Evolutionary conservation across 139 green algal species (phyloP).

Genomic region (Volvox africanus): DNA sequence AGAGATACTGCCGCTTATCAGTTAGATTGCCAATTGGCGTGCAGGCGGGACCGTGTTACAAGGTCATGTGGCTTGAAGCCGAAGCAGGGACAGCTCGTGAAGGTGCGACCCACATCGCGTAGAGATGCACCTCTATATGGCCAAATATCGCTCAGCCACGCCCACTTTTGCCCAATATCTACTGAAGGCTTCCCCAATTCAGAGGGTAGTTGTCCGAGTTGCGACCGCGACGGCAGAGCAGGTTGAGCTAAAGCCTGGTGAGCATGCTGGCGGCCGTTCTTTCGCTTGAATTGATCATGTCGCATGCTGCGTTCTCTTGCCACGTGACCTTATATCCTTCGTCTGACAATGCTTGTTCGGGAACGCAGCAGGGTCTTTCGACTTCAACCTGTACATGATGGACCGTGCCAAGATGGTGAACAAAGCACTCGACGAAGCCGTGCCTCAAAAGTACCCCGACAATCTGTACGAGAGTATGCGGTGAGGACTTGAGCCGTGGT

Average conservation of each 20-base stretch:
- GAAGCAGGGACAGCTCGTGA: background rate
- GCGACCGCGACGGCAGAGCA: conserved; percentile 34
- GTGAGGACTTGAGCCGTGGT: conserved; percentile 34
- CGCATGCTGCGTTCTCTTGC: background rate
- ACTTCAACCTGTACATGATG: conserved; percentile 89
- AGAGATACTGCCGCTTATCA: background rate
- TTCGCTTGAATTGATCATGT: background rate
- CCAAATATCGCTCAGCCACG: background rate
- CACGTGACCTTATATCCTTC: background rate
- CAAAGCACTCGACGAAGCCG: conserved; percentile 80
- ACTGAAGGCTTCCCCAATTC: background rate
- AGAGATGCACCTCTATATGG: background rate
- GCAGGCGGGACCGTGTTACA: background rate
- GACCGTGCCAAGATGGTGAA: conserved; percentile 83
- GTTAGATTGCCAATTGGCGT: background rate
- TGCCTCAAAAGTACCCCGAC: conserved; percentile 92
- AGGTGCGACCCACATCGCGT: conserved; percentile 41
- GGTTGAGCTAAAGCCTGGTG: conserved; percentile 33
- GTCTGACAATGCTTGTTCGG: background rate
- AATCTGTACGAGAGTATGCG: conserved; percentile 94
- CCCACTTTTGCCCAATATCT: background rate
- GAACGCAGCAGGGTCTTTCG: conserved; percentile 65
- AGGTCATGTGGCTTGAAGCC: background rate
- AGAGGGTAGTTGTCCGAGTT: background rate
- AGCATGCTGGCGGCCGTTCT: conserved; percentile 32